Evolutionary conservation across 2,329 filamentous ascomycete species (phyloP).

Genomic region (Calycina herbarum): DNA sequence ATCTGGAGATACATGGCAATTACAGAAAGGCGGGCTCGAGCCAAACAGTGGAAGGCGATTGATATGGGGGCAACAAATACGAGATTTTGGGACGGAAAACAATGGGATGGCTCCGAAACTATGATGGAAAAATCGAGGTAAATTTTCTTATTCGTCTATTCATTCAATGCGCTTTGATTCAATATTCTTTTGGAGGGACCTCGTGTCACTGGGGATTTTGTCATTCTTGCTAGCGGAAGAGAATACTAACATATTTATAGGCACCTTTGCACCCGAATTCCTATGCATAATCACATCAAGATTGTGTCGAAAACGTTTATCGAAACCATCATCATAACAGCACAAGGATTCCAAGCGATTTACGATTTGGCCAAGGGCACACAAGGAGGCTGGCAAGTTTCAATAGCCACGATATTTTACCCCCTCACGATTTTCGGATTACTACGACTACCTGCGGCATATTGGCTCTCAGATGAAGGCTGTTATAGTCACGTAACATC

Average conservation of each 20-base stretch:
- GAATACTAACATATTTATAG: no score
- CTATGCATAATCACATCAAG: not conserved
- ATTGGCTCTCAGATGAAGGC: constrained; percentile 11
- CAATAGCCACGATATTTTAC: constrained; percentile 7
- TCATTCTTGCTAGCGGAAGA: no score
- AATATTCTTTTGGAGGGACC: no score
- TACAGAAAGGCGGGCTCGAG: constrained; percentile 36
- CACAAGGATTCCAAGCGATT: constrained; percentile 9
- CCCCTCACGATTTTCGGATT: constrained; percentile 5
- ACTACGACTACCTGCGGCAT: constrained; percentile 8
- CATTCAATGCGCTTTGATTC: no score
- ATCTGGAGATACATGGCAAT: constrained; percentile 12
- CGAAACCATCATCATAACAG: constrained; percentile 5
- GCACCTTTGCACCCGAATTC: not conserved
- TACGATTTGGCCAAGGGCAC: not conserved
- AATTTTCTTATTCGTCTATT: not conserved
- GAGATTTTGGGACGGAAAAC: constrained; percentile 38
- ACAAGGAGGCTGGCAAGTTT: not conserved
- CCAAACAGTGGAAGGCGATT: constrained; percentile 32
- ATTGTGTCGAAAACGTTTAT: not conserved
- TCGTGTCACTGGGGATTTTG: no score
- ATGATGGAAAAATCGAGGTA: constrained; percentile 25
- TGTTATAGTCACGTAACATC: constrained; percentile 6
- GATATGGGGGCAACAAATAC: constrained; percentile 39
- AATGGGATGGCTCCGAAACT: constrained; percentile 40